A percentile compares a stretch with the other conserved stretches of the same genome.
Conservation (phyloP, 352 stramenopile genomes). For the Stramenopiles sp. region DNA sequence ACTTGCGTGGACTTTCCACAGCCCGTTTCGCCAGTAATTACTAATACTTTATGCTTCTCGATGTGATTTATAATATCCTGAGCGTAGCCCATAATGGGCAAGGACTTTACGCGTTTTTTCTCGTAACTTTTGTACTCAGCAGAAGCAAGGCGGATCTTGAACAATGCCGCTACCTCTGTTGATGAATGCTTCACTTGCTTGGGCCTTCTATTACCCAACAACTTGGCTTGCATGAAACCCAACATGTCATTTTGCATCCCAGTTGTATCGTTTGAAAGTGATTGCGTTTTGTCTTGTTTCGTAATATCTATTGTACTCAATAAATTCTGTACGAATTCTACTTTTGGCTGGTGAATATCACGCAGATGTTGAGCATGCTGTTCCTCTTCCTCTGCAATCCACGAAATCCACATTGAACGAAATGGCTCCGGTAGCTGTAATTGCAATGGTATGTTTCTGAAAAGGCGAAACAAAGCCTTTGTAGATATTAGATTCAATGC, state of each 20-base stretch:
- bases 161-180: no score
- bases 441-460: not conserved
- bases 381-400: not conserved
- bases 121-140: not conserved
- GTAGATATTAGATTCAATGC: not conserved
- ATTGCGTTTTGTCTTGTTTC: no score
- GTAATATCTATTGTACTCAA: no score
- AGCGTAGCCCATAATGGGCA: not conserved
- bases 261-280: no score
- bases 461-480: not conserved
- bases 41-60: slow-evolving; percentile 55
- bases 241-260: no score
- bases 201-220: no score
- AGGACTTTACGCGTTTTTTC: slow-evolving; percentile 13
- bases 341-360: no score
- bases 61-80: slow-evolving; percentile 41
- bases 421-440: not conserved
- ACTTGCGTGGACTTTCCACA: slow-evolving; percentile 80
- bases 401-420: not conserved
- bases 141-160: no score
- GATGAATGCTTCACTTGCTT: no score
- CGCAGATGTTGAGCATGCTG: no score
- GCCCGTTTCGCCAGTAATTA: slow-evolving; percentile 76
- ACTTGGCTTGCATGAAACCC: no score
- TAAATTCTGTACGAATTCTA: no score